Evolutionary conservation across 1,284 basidiomycete genomes (phyloP).

Genomic region (Apiotrichum gracile): DNA sequence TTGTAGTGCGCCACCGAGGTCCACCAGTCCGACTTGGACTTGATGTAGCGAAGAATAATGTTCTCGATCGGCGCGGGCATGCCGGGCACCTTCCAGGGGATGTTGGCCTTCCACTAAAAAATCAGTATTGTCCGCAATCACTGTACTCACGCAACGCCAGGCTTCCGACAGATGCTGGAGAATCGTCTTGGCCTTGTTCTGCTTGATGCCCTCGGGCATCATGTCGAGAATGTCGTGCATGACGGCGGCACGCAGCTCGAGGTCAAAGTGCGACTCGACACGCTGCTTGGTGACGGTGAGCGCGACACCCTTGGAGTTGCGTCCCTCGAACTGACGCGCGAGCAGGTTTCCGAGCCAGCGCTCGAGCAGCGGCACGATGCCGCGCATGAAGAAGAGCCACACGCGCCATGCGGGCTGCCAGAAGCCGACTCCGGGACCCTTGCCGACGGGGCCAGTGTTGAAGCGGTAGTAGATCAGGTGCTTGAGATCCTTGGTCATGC

Average conservation of each 20-base stretch:
- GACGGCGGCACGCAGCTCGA: constrained; percentile 94
- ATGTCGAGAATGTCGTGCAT: constrained; percentile 96
- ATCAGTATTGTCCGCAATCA: constrained; percentile 54
- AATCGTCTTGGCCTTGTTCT: constrained; percentile 81
- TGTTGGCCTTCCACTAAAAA: constrained; percentile 99
- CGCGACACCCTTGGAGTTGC: constrained; percentile 91
- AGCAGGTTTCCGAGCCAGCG: constrained; percentile 97
- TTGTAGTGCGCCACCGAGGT: constrained; percentile 71
- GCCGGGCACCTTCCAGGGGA: constrained; percentile 51
- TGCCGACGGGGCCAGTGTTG: constrained; percentile 98
- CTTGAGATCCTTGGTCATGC: constrained; percentile 99
- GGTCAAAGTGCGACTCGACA: constrained; percentile 96
- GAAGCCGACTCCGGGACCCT: constrained; percentile 98
- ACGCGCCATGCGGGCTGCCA: constrained; percentile 99
- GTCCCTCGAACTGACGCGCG: constrained; percentile 93
- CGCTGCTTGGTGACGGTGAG: constrained; percentile 98
- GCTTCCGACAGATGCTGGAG: constrained; percentile 87
- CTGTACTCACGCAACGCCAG: constrained; percentile 3
- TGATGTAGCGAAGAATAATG: constrained; percentile 98
- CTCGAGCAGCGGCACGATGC: constrained; percentile 94
- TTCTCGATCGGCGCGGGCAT: constrained; percentile 91
- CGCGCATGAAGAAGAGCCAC: constrained; percentile 99
- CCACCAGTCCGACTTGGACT: constrained; percentile 99
- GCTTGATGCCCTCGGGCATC: constrained; percentile 99
- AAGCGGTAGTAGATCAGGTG: constrained; percentile 73